phyloP scores from a whole-genome alignment of 768 basidiomycete species.

The Mycena floridula region DNA sequence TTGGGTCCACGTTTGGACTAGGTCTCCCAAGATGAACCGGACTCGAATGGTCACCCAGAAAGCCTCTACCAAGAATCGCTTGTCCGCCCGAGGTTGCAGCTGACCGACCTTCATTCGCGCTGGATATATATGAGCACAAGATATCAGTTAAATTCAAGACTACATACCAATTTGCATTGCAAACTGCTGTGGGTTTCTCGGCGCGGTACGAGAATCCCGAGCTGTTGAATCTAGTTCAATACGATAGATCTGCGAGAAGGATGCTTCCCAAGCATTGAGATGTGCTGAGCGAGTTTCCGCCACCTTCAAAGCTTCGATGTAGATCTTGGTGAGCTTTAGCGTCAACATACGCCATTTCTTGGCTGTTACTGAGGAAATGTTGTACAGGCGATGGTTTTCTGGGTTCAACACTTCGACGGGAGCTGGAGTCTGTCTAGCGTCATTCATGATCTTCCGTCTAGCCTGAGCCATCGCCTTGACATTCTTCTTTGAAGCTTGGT shows the following conservation, averaged over 20 bases:
- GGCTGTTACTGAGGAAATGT: not conserved
- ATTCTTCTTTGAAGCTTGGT: not conserved
- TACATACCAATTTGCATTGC: not conserved
- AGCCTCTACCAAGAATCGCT: constrained; percentile 38
- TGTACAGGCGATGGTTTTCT: not conserved
- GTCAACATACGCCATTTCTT: not conserved
- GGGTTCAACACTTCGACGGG: not conserved
- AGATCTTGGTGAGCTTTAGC: not conserved
- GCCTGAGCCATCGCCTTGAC: not conserved
- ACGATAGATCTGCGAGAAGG: not conserved
- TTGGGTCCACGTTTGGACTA: not conserved
- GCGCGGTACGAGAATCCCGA: not conserved
- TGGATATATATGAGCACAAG: not conserved
- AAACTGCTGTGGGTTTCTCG: not conserved
- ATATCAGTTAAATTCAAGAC: not conserved
- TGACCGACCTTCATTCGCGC: constrained; percentile 28
- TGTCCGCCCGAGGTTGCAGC: constrained; percentile 34
- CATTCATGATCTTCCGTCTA: not conserved
- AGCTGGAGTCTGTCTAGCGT: not conserved
- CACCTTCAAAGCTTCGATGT: not conserved
- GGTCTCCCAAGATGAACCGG: constrained; percentile 26
- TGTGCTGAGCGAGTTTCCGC: not conserved
- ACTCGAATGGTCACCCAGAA: constrained; percentile 35
- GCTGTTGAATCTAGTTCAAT: not conserved
- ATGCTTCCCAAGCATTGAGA: not conserved